Base-by-base conservation (phyloP, 2,329 filamentous ascomycete species). In the Paraconiothyrium sp. region DNA sequence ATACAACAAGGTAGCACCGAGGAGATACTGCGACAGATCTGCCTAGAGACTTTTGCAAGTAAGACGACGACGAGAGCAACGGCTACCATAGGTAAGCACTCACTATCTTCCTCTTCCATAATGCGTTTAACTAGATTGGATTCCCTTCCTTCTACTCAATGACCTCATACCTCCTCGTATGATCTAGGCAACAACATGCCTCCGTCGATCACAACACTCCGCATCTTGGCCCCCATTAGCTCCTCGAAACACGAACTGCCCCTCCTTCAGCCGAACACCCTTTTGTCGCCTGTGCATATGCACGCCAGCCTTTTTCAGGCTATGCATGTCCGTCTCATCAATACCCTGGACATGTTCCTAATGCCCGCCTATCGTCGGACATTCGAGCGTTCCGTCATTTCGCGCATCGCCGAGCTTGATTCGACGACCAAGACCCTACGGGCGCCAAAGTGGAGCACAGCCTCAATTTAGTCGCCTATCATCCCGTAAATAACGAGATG, bases 381-480 rank as follows among this genome's bases (percentile, higher is more conserved):
- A 2, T 22, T n/a, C n/a, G 10, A 35, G 32, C 48, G 30, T 51
- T 37, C 35, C 48, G 48, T 48, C 46, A 43, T 46, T 34, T 14
- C 27, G 24, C 37, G 20, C 32, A 27, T 27, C 20, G n/a, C 43
- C 8, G 20, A 27, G 27, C 43, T 39, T 56, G 54, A 56, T 56
- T 56, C 43, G 54, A 32, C 32, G 32, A 56, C 37, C 48, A 49
- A 8, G 24, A 22, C 46, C 11, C 24, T 49, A 34, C 2, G 24
- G 46, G 46, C 46, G 46, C 24, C 30, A 56, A n/a, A 3, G n/a
- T 39, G 20, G 39, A 39, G 43, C 43, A 47, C 54, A 56, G 24
- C 27, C 52, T 41, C 50, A 43, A 27, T 27, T 35, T 4, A 37
- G 11, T 32, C 41, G 41, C 20, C n/a, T 32, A 56, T 46, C 30